Evolutionary conservation across 495 filamentous ascomycete genomes (phyloP), one percentile per base, ranked within the genome.

Genomic region (Aspergillus sclerotioniger): DNA sequence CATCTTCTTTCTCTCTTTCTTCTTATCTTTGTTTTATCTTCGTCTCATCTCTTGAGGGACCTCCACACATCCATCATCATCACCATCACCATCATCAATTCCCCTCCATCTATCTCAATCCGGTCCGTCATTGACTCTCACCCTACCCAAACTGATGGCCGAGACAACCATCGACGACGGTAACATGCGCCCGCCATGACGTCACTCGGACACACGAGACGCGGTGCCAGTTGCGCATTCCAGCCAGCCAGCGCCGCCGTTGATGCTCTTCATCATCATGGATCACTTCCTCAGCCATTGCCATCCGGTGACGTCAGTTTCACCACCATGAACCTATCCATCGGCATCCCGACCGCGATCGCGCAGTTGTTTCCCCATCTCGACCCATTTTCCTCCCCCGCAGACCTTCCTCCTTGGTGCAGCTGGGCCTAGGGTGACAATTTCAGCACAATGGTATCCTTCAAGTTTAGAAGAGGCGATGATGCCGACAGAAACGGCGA

Each of bases 361-460:
- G 37, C n/a, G 25, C 25, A 25, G 25, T 25, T 5, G 25, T 25
- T 25, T 25, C 25, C 37, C n/a, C n/a, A 6, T 35, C 41, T 54
- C 16, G 32, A 28, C 16, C 3, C 33, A 41, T 45, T 21, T 12
- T 55, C 25, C 25, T 37, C 33, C 33, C 33, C 33, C 33, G 13
- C 9, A 12, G 5, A n/a, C n/a, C 37, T 41, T 41, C 13, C 13
- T 41, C 37, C 37, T n/a, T 6, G 12, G 13, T 12, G 10, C 13
- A 15, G 5, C 6, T 41, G 5, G 25, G 25, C 25, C 25, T 25
- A 25, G 5, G 25, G 25, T 25, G 25, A 25, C 37, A 41, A 41
- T 41, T 41, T n/a, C 37, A 35, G 6, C 13, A 62, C 29, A 6
- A 81, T 81, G 79, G 70, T 67, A 15, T 75, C 73, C 45, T 65